These are phyloP conservation scores for Pseudogymnoascus verrucosus DNA, from an alignment of 2,329 filamentous ascomycete species.

Conservation along the genomic window DNA sequence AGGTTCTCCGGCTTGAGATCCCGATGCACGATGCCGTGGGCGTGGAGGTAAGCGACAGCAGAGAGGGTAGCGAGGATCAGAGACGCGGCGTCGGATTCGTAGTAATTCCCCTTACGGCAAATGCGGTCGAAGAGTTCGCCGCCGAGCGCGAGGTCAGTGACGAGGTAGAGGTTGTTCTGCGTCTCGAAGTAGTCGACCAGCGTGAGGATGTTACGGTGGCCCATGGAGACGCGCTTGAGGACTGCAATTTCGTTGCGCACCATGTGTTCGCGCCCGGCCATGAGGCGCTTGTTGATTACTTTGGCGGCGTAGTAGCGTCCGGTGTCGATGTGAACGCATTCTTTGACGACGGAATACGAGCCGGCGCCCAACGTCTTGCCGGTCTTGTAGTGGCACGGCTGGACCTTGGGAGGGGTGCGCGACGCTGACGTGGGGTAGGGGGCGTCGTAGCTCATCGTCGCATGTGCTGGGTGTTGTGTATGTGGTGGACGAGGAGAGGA, in stretches of 20 bases:
- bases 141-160: conserved; percentile 91
- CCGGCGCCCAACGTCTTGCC: conserved; percentile 95
- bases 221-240: conserved; percentile 96
- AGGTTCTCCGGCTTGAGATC: conserved; percentile 97
- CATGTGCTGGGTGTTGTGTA: background rate
- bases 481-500: background rate
- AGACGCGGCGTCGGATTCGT: conserved; percentile 92
- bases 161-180: conserved; percentile 98
- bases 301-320: conserved; percentile 97
- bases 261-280: conserved; percentile 98
- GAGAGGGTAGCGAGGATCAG: conserved; percentile 91
- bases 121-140: conserved; percentile 98
- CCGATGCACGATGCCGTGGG: conserved; percentile 96
- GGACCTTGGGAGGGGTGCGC: conserved; percentile 54
- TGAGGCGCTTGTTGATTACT: conserved; percentile 97
- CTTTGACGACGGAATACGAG: conserved; percentile 96
- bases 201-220: conserved; percentile 95
- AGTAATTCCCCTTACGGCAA: conserved; percentile 97
- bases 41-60: conserved; percentile 96
- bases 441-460: background rate
- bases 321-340: conserved; percentile 97
- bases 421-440: background rate
- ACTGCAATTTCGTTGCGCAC: conserved; percentile 98
- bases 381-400: conserved; percentile 97
- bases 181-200: conserved; percentile 99